phyloP scores from a whole-genome alignment of 1,139 yeast species.

The Suhomyces yuchorum region DNA sequence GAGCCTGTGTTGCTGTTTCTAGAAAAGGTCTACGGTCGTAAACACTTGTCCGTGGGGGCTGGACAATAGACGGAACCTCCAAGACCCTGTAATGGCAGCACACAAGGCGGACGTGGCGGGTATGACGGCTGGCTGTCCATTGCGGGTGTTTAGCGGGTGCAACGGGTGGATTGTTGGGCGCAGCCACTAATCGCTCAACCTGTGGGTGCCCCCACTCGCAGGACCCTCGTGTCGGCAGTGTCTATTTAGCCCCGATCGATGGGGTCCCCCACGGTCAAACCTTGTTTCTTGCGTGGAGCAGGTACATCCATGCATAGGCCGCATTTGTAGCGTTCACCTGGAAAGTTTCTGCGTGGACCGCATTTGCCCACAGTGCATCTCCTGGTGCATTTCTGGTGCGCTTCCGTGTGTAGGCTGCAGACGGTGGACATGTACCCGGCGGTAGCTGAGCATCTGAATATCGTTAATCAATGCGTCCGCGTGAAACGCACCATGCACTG shows the following conservation, averaged over 20 bases:
- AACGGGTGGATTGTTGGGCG: neutral
- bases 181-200: no score
- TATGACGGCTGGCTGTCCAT: neutral
- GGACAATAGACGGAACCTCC: neutral
- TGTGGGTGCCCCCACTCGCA: neutral
- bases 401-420: no score
- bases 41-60: neutral
- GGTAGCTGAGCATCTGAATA: neutral
- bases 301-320: neutral
- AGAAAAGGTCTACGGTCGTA: neutral
- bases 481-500: neutral
- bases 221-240: neutral
- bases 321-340: no score
- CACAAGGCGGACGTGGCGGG: neutral
- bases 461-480: neutral
- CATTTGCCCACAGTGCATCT: neutral
- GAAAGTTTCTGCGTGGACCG: neutral
- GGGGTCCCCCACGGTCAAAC: neutral
- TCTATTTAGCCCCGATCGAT: neutral
- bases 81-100: neutral
- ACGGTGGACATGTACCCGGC: neutral
- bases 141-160: neutral
- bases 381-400: no score
- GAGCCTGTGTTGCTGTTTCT: neutral
- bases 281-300: neutral